These are phyloP conservation scores for Oryza punctata DNA, from an alignment of 176 grass and related monocot genomes.

Conservation along the genomic window DNA sequence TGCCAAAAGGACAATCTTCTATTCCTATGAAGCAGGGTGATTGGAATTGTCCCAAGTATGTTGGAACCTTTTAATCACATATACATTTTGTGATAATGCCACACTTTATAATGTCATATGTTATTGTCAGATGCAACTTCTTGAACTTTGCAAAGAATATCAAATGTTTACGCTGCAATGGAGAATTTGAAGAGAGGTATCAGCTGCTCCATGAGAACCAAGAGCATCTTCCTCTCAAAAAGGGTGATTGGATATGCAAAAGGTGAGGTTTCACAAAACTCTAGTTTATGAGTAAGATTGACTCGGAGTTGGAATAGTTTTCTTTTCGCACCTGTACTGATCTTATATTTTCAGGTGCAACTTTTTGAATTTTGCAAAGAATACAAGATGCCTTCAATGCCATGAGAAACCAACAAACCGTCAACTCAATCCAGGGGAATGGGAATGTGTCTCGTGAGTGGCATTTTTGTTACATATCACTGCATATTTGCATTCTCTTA, in stretches of 20 bases:
- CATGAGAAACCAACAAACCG: slow-evolving; percentile 82
- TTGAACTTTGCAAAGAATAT: slow-evolving; percentile 95
- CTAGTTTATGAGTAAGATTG: slow-evolving; percentile 9
- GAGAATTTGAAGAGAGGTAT: slow-evolving; percentile 80
- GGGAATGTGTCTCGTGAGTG: slow-evolving; percentile 87
- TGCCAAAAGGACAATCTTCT: slow-evolving; percentile 51
- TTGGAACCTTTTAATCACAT: neutral
- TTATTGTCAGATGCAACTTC: slow-evolving; percentile 79
- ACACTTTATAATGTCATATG: slow-evolving; percentile 8
- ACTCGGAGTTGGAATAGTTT: neutral
- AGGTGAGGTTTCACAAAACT: slow-evolving; percentile 44
- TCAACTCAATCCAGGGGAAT: slow-evolving; percentile 80
- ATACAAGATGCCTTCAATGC: slow-evolving; percentile 86
- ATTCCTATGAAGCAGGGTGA: slow-evolving; percentile 82
- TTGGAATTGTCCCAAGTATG: slow-evolving; percentile 94
- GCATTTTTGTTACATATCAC: slow-evolving; percentile 10
- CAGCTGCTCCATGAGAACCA: slow-evolving; percentile 68
- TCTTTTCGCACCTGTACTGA: slow-evolving; percentile 25
- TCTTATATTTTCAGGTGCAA: slow-evolving; percentile 74
- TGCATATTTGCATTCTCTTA: slow-evolving; percentile 22
- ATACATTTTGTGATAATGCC: neutral
- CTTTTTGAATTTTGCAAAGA: slow-evolving; percentile 98
- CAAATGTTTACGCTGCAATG: slow-evolving; percentile 88
- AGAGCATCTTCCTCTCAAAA: slow-evolving; percentile 89
- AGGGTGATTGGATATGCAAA: slow-evolving; percentile 96